Conservation (phyloP, 495 filamentous ascomycete species). For the Xanthoparmelia taractica region DNA sequence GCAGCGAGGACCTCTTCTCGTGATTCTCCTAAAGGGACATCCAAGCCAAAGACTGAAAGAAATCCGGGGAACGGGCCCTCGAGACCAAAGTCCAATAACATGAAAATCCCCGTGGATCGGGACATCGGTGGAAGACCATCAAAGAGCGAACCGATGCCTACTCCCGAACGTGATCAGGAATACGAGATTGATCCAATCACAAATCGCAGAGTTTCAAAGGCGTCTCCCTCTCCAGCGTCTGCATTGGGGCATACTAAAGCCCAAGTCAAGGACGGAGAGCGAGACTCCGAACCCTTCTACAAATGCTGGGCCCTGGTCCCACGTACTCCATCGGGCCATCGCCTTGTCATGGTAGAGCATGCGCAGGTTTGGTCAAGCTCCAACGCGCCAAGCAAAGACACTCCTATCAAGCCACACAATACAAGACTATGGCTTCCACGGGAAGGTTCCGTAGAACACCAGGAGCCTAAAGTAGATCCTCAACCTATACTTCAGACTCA, state of each 20-base stretch:
- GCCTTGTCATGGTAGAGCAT: neutral
- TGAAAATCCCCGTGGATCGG: neutral
- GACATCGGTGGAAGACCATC: neutral
- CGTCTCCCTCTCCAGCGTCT: neutral
- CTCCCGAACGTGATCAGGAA: conserved; percentile 22
- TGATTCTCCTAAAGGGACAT: neutral
- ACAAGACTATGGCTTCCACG: conserved; percentile 22
- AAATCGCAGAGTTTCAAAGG: conserved; percentile 46
- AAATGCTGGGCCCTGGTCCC: conserved; percentile 28
- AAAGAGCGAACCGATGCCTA: neutral
- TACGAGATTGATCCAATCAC: conserved; percentile 56
- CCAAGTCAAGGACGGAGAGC: conserved; percentile 1
- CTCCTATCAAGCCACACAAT: neutral
- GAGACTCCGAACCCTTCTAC: conserved; percentile 28
- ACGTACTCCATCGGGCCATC: neutral
- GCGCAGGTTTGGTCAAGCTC: neutral
- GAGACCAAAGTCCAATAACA: neutral
- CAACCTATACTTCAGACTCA: neutral
- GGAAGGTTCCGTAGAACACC: conserved; percentile 23
- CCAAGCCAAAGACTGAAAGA: conserved; percentile 3
- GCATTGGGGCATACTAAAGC: conserved; percentile 3
- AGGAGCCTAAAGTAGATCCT: neutral
- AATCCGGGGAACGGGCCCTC: neutral
- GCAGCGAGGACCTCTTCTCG: neutral
- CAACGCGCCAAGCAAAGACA: neutral